phyloP scores from a whole-genome alignment of 805 yeast species.

The Diddensiella santjacobensis region DNA sequence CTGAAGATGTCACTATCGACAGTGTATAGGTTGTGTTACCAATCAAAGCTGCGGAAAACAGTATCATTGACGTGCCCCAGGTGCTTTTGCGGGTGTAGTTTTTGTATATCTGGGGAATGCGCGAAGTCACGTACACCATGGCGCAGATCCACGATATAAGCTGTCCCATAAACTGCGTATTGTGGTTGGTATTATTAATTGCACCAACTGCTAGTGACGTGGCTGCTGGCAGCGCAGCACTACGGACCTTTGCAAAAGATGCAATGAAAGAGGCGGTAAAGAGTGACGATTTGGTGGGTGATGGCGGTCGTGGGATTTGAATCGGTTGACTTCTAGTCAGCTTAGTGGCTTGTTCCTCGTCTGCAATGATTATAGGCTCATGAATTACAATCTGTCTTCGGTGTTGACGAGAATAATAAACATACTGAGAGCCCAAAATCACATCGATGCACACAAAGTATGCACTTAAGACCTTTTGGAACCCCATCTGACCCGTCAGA shows the following conservation, averaged over 20 bases:
- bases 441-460: conserved; percentile 74
- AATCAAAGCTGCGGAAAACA: conserved; percentile 71
- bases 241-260: conserved; percentile 29
- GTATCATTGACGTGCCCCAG: conserved; percentile 75
- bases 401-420: conserved; percentile 51
- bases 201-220: conserved; percentile 13
- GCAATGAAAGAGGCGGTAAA: conserved; percentile 33
- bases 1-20: conserved; percentile 61
- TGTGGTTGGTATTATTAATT: neutral
- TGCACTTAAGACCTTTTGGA: conserved; percentile 66
- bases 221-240: conserved; percentile 19
- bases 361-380: conserved; percentile 5
- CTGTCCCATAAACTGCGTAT: conserved; percentile 37
- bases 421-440: conserved; percentile 64
- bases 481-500: conserved; percentile 72
- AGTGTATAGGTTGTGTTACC: conserved; percentile 76
- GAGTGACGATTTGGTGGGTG: conserved; percentile 13
- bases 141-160: conserved; percentile 78
- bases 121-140: conserved; percentile 64
- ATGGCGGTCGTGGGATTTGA: neutral
- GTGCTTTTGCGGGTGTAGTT: conserved; percentile 78
- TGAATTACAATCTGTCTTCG: conserved; percentile 28
- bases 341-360: neutral
- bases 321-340: neutral
- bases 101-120: conserved; percentile 80